Evolutionary conservation across 768 basidiomycete genomes (phyloP), one percentile per base, ranked within the genome.

Genomic region (Boletus subcaerulescens): DNA sequence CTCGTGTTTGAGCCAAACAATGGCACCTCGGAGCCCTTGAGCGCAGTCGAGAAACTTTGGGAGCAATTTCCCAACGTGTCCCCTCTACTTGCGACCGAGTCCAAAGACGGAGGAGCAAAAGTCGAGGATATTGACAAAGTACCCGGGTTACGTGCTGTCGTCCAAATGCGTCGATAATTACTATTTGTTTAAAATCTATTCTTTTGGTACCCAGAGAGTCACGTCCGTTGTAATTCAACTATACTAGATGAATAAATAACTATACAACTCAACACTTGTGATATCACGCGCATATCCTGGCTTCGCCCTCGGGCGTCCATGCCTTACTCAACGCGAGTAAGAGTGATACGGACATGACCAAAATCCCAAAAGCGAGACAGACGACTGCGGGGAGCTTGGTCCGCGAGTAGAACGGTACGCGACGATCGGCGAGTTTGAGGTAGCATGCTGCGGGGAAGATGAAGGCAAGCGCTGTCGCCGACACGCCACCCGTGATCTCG

Each of bases 401-500:
- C 20, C 85, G 81, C 47, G 87, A 80, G 61, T 85, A 74, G 85
- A 91, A 88, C 17, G 85, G 84, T 17, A 73, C 60, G 10, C 69
- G 70, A 44, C 76, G 70, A 57, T 85, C 80, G 13, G 78, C 67
- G 45, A 96, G 83, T 68, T 88, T 88, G 64, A 91, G 73, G 74
- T 90, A 93, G 69, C 93, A 96, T 3, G 83, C 85, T 0, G 93
- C 87, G 11, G 93, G 89, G 67, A 93, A 93, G 59, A 98, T 93
- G 74, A 87, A 98, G 4, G 96, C 96, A 11, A 98, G 80, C 0
- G 93, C 85, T 0, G 93, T 93, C 6, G 91, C 91, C 14, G 91
- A 91, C 12, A 91, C 81, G n/a, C 96, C 96, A n/a, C 97, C 97
- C 0, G 94, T 95, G 42, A 99, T 89, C 75, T 99, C 97, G 38